Base-by-base conservation (phyloP, 1,284 basidiomycete genomes). In the Austroboletus sp. region DNA sequence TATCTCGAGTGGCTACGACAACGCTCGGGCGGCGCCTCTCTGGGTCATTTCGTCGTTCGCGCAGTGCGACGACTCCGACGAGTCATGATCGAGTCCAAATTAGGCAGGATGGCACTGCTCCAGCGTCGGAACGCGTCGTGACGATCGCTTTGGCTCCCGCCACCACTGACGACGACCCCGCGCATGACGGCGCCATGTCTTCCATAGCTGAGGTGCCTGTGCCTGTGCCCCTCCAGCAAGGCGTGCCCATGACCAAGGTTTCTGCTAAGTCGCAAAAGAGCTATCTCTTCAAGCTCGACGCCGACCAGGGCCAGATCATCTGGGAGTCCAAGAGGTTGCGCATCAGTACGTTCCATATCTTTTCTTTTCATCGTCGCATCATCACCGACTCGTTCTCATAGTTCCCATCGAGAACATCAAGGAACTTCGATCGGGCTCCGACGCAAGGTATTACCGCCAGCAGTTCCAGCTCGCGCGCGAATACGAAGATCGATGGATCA, bases 381-480 rank as follows among this genome's bases (percentile, higher is more conserved):
- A 17, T 15, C 12, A 8, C 11, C 6, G 1, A 17, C 4, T 34
- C 6, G 6, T n/a, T 16, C 16, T 6, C 38, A 32, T 12, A 89
- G 92, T 96, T 45, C 85, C 88, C 3, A 85, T 97, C 55, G 89
- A 91, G 63, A 81, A 80, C 54, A 92, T 98, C 63, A 87, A 92
- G 52, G 94, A 98, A 61, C 79, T 98, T 8, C 85, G 95, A 11
- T 79, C 85, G 6, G 89, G 84, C 37, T 60, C 79, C 9, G 78
- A 89, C 51, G 80, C 89, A 23, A 72, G 85, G 29, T 85, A 87
- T 56, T 88, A 90, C 59, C 82, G 88, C 50, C 76, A 83, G 39
- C 83, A 87, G 52, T 84, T 89, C 58, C 80, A 84, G 56, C 72
- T 85, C 36, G 68, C 81, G 0, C 64, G 69, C 44, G 71, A 79